Evolutionary conservation across 2,329 filamentous ascomycete species (phyloP), one percentile per base, ranked within the genome.

Genomic region (Cercospora beticola): DNA sequence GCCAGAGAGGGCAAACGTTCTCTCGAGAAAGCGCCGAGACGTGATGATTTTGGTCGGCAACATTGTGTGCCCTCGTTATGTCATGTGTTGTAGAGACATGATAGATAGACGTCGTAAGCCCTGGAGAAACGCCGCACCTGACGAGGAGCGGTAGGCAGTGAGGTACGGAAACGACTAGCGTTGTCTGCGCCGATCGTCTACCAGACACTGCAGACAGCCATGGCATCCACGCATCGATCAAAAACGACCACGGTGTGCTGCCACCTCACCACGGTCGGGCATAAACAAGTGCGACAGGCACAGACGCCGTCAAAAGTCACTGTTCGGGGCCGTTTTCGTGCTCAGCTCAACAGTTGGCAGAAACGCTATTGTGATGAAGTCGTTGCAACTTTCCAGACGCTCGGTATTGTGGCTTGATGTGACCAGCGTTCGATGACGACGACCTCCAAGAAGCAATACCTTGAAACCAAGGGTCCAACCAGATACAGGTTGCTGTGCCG

Each of bases 291-390:
- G 62, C 60, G 9, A 62, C 36, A 52, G 12, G 28, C 43, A 23
- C 10, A 54, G 46, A 21, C 62, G 33, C 62, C 62, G 31, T 64
- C 62, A 10, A 64, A 64, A 64, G 62, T 56, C 62, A 64, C 62
- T 54, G 8, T 64, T 56, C 62, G 62, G 62, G 4, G 26, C 62
- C 46, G 62, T 21, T 56, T 33, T 33, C 10, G 56, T 59, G 56
- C 28, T 36, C 28, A 21, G 31, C 56, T 36, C 31, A 59, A 9
- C 56, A 36, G n/a, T 33, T 36, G 56, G 28, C n/a, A 31, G n/a
- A 18, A 59, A 59, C 56, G 30, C n/a, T 31, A 21, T 21, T 23
- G 16, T 64, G 26, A 21, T 31, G 26, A 33, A 64, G 62, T 64
- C 62, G 26, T 33, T 56, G 30, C 28, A 56, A 57, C 7, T 56